phyloP scores from a whole-genome alignment of 2,329 filamentous ascomycete genomes.

The Claviceps sp. region DNA sequence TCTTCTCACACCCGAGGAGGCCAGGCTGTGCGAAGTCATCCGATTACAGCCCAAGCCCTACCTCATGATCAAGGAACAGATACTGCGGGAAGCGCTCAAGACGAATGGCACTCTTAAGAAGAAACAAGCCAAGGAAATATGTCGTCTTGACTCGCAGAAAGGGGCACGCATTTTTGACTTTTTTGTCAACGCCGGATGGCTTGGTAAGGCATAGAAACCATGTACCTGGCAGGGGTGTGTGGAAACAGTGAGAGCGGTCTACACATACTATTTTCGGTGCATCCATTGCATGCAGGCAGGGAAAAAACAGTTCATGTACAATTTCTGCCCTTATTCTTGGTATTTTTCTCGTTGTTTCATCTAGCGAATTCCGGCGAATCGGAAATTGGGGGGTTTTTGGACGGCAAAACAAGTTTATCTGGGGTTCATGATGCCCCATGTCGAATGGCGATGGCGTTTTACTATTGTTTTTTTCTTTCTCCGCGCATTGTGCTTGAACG shows the following conservation, averaged over 20 bases:
- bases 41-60: conserved; percentile 90
- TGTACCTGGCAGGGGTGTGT: background rate
- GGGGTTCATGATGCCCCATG: background rate
- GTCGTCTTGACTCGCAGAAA: conserved; percentile 71
- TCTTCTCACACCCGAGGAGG: conserved; percentile 70
- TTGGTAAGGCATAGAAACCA: conserved; percentile 59
- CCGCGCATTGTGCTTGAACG: background rate
- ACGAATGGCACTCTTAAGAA: conserved; percentile 81
- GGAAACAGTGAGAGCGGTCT: background rate
- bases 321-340: background rate
- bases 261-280: background rate
- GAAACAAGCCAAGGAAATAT: conserved; percentile 83
- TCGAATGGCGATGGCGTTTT: background rate
- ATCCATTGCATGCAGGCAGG: no score
- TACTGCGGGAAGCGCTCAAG: conserved; percentile 85
- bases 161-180: conserved; percentile 84
- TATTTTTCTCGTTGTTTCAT: background rate
- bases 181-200: conserved; percentile 85
- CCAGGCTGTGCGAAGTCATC: conserved; percentile 72
- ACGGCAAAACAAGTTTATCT: background rate
- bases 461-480: background rate
- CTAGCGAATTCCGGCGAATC: background rate
- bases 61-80: conserved; percentile 80
- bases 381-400: background rate
- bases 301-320: no score